Base-by-base conservation (phyloP, 345 rosid species). In the Gossypioides kirkii region DNA sequence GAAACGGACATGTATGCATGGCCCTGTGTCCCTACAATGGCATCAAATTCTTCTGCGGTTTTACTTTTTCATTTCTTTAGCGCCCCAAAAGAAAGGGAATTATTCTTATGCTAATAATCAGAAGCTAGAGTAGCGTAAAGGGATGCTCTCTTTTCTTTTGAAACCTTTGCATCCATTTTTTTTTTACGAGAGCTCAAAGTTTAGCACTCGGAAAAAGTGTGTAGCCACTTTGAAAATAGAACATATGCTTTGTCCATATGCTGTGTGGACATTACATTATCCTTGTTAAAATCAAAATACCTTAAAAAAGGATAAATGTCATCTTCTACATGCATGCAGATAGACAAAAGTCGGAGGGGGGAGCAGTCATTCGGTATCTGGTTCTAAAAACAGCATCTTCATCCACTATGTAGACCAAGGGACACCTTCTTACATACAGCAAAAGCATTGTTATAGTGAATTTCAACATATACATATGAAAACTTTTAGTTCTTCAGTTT, bases 21-120 rank as follows among this genome's bases (percentile, higher is more conserved):
- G 38, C 41, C 8, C 38, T 26, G 2, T 13, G 63, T 25, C 62
- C 62, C 62, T 58, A 25, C 38, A 22, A 13, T 25, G 63, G 63
- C 63, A 59, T 59, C 63, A 28, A 26, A 59, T 59, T 59, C 3
- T 59, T 59, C 63, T 59, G 63, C 63, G 26, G 41, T 26, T 59
- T 53, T 59, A 28, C 63, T 59, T 59, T 56, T 56, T 56, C 13
- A 56, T 23, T 56, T 25, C 41, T 59, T 59, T 59, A 55, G 60
- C 17, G n/a, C n/a, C 41, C 38, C 0, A 32, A 59, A 26, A 23
- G 14, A 4, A 26, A 59, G n/a, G 16, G 16, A 26, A 26, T 25
- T 55, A 26, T 59, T 12, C n/a, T 26, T 13, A 25, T 6, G 56
- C 23, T 59, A 26, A 14, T 26, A 26, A 14, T 6, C n/a, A 59